These are phyloP conservation scores for Monosporascus sp. DNA, from an alignment of 2,329 filamentous ascomycete species.

Conservation along the genomic window DNA sequence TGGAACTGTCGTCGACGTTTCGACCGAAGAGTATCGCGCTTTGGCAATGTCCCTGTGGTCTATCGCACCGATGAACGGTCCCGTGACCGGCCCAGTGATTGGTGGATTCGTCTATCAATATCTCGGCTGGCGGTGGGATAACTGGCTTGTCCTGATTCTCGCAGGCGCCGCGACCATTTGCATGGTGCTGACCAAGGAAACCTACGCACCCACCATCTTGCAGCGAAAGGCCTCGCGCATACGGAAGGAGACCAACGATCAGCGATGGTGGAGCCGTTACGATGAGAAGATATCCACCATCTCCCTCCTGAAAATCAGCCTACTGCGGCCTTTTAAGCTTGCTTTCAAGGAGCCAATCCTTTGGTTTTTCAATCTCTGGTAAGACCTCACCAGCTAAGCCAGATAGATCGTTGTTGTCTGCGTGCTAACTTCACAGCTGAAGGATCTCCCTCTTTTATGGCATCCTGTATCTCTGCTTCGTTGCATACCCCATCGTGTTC, in stretches of 20 bases:
- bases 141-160: slow-evolving; percentile 74
- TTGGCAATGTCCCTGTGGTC: slow-evolving; percentile 80
- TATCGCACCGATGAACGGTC: slow-evolving; percentile 75
- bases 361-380: slow-evolving; percentile 65
- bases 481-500: slow-evolving; percentile 85
- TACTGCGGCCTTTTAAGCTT: slow-evolving; percentile 73
- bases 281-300: slow-evolving; percentile 63
- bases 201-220: slow-evolving; percentile 68
- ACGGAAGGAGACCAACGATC: slow-evolving; percentile 64
- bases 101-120: slow-evolving; percentile 75
- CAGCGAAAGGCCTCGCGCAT: slow-evolving; percentile 58
- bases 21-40: slow-evolving; percentile 72
- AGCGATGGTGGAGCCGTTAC: slow-evolving; percentile 73
- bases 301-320: slow-evolving; percentile 65
- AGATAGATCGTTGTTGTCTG: background rate
- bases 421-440: slow-evolving; percentile 1
- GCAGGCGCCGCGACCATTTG: slow-evolving; percentile 55
- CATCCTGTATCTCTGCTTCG: slow-evolving; percentile 85
- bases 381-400: slow-evolving; percentile 14
- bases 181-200: slow-evolving; percentile 62
- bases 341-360: slow-evolving; percentile 76
- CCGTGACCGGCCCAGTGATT: slow-evolving; percentile 58
- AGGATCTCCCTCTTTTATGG: slow-evolving; percentile 80
- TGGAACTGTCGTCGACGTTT: slow-evolving; percentile 77
- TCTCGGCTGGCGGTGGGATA: slow-evolving; percentile 83